Evolutionary conservation across 768 basidiomycete species (phyloP).

Genomic region (Gyrodon lividus): DNA sequence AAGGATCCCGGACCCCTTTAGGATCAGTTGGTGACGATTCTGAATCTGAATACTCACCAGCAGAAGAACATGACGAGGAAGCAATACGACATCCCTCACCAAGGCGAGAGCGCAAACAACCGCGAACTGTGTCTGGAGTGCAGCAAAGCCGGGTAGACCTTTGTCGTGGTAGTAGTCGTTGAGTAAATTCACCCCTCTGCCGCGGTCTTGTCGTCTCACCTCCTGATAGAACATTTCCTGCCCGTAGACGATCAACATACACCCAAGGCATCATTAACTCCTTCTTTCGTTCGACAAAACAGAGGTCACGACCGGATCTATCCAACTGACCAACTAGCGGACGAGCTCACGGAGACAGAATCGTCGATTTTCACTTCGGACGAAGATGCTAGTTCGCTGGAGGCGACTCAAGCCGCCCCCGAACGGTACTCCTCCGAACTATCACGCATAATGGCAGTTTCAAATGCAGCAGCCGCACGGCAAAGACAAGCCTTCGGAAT

Average conservation of each 20-base stretch:
- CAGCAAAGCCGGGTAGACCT: constrained; percentile 7
- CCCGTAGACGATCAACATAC: constrained; percentile 21
- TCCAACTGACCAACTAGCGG: not conserved
- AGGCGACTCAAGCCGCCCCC: not conserved
- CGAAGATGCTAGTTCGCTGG: constrained; percentile 9
- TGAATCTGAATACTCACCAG: constrained; percentile 32
- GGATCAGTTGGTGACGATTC: constrained; percentile 26
- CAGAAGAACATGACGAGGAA: constrained; percentile 18
- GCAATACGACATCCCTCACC: not conserved
- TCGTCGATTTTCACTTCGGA: constrained; percentile 18
- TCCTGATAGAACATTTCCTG: constrained; percentile 2
- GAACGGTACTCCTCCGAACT: constrained; percentile 29
- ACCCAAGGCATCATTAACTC: constrained; percentile 10
- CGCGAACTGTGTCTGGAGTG: not conserved
- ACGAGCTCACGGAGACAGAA: constrained; percentile 5
- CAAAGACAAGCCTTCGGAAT: constrained; percentile 55
- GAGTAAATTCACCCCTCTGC: constrained; percentile 2
- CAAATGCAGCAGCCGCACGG: constrained; percentile 39
- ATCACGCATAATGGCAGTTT: constrained; percentile 26
- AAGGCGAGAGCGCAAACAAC: constrained; percentile 8
- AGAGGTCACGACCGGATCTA: constrained; percentile 1
- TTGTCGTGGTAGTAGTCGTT: constrained; percentile 5
- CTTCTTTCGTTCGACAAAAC: constrained; percentile 8
- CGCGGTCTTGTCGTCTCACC: constrained; percentile 6
- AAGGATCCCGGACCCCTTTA: constrained; percentile 22